Base-by-base conservation (phyloP, 345 rosid species). In the Microcos paniculata region DNA sequence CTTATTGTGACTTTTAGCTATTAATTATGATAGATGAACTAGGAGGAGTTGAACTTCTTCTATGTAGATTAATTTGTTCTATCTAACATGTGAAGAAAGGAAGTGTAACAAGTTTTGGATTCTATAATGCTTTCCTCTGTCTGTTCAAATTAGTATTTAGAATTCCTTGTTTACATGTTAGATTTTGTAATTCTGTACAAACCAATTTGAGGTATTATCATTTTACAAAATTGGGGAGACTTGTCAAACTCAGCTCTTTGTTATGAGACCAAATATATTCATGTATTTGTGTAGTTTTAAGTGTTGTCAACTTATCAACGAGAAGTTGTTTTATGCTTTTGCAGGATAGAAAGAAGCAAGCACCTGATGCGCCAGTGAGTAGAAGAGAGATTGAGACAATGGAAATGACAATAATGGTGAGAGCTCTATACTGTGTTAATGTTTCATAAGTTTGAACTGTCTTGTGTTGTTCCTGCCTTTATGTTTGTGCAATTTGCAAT, bases 371-470 rank as follows among this genome's bases (percentile, higher is more conserved):
- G 4, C 70, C 70, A 13, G 52, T 65, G 70, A 65, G 52, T 43
- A 65, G 70, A 65, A 42, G 70, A 43, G 70, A 65, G 48, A 42
- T 65, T 51, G 70, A 65, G 31, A 65, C 70, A 43, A 65, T 65
- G 52, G 52, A 65, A 65, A 65, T 21, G 52, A 23, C n/a, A 13
- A 64, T 64, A 42, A 64, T 64, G 70, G 70, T 64, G 51, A 23
- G 51, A 64, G 19, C 18, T 62, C 45, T 6, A 9, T 63, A 40
- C 16, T 31, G 21, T 40, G 51, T 62, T 42, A 21, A 26, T 5
- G 1, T 28, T 28, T 59, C n/a, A 58, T 58, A 26, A 28, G 51
- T 18, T 19, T 19, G 42, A 35, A 1, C 33, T 42, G 52, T 64
- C 42, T 64, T 11, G 1, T 42, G 49, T 40, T 64, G 9, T 21